Base-by-base conservation (phyloP, 176 grass and related monocot species). In the Oryza nivara region DNA sequence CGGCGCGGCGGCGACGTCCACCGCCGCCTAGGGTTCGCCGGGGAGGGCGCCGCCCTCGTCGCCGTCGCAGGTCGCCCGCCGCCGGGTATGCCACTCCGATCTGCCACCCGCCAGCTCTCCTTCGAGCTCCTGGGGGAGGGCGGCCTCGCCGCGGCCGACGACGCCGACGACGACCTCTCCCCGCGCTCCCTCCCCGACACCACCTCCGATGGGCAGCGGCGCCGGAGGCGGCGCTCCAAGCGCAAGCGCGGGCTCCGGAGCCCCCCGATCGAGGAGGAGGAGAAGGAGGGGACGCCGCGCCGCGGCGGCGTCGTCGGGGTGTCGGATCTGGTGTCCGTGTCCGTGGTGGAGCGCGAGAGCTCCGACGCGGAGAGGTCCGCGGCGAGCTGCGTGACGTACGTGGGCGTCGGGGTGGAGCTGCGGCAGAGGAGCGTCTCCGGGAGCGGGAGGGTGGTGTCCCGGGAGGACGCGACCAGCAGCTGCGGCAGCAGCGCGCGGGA, bases 71-170 rank as follows among this genome's bases (percentile, higher is more conserved):
- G 38, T 38, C 58, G 80, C 30, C 30, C 30, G 2, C 30, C 2
- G 30, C 75, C 28, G 68, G 72, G 68, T 48, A 98, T 96, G 93
- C 80, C 93, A 63, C 12, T 89, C 78, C 86, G 89, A 96, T 96
- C 91, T 34, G 77, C 64, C 54, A 75, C 67, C 32, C 74, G 91
- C 25, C 76, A 88, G 78, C 88, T 96, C 78, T 96, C 96, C 54
- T 99, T 96, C 90, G 93, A 94, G 66, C 79, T 99, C 68, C 96
- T 99, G 78, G 88, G 93, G 72, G 76, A 72, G 36, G 80, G 86
- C 68, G 80, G 86, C 68, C 86, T 74, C 60, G 77, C 86, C 60
- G 77, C 86, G 58, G 82, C 70, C 25, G 90, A 83, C 69, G 82
- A 88, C 20, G 20, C 15, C 32, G 85, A 48, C 77, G 85, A 48